Conservation (phyloP, 139 green algal species). For the Tetratostichococcus sp. region DNA sequence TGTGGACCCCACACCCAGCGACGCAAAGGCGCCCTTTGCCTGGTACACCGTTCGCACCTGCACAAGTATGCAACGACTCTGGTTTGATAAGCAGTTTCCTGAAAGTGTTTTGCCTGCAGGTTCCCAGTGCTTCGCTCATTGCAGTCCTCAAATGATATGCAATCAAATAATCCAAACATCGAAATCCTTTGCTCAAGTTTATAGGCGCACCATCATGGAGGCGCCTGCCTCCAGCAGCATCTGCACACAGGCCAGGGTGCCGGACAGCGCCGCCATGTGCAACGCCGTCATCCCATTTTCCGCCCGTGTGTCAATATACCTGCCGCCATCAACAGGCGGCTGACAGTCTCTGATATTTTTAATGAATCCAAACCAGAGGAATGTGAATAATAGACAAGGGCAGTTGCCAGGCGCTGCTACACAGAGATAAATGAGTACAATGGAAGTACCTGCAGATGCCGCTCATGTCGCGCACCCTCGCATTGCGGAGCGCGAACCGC, state of each 20-base stretch:
- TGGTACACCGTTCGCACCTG: conserved; percentile 21
- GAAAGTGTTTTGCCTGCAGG: too few relatives aligned
- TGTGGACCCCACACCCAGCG: conserved; percentile 29
- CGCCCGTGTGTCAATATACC: conserved; percentile 46
- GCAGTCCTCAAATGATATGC: too few relatives aligned
- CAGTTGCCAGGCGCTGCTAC: too few relatives aligned
- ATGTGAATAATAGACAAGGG: too few relatives aligned
- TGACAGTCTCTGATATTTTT: too few relatives aligned
- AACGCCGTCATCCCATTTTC: conserved; percentile 48
- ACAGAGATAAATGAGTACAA: too few relatives aligned
- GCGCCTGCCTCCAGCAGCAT: conserved; percentile 38
- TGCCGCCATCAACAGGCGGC: too few relatives aligned
- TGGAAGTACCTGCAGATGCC: conserved; percentile 45
- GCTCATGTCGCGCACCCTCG: conserved; percentile 36
- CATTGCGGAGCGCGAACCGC: conserved; percentile 23
- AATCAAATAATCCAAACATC: too few relatives aligned
- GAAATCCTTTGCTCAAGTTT: neutral
- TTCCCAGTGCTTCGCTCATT: too few relatives aligned
- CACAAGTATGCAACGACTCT: neutral
- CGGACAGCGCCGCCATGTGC: conserved; percentile 43
- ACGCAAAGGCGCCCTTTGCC: neutral
- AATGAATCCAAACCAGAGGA: too few relatives aligned
- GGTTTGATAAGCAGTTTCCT: too few relatives aligned
- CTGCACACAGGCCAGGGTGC: conserved; percentile 37
- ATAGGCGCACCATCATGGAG: conserved; percentile 41